These are phyloP conservation scores for Macadamia tetraphylla DNA, from an alignment of 164 flowering plant genomes.

Conservation along the genomic window DNA sequence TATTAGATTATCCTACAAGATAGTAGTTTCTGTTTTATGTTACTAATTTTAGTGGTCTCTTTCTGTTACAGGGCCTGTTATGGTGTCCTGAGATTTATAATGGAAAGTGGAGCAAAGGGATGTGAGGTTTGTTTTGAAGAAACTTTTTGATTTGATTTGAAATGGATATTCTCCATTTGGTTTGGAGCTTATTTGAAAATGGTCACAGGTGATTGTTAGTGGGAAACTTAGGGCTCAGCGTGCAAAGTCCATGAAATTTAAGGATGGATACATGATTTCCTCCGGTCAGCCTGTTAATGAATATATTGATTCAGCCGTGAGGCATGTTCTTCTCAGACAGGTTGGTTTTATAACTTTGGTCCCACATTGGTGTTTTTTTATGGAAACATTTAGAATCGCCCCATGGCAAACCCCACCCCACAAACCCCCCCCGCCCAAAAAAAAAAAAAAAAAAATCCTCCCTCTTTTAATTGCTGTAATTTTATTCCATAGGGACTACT, in stretches of 20 bases:
- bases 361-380: too few relatives aligned
- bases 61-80: constrained; percentile 64
- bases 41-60: not conserved
- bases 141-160: not conserved
- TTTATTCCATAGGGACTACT: too few relatives aligned
- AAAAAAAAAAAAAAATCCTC: too few relatives aligned
- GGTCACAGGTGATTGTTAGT: constrained; percentile 72
- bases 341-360: constrained; percentile 17
- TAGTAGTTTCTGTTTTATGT: not conserved
- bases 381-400: too few relatives aligned
- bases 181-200: not conserved
- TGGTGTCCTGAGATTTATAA: constrained; percentile 74
- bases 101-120: constrained; percentile 94
- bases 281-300: constrained; percentile 84
- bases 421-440: too few relatives aligned
- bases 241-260: constrained; percentile 87
- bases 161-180: not conserved
- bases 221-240: constrained; percentile 80
- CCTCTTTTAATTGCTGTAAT: too few relatives aligned
- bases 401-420: too few relatives aligned
- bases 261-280: constrained; percentile 87
- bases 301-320: constrained; percentile 76
- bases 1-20: too few relatives aligned
- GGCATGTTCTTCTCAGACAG: constrained; percentile 85
- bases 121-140: constrained; percentile 49